Evolutionary conservation across 768 basidiomycete species (phyloP).

Genomic region (Russula virescens): DNA sequence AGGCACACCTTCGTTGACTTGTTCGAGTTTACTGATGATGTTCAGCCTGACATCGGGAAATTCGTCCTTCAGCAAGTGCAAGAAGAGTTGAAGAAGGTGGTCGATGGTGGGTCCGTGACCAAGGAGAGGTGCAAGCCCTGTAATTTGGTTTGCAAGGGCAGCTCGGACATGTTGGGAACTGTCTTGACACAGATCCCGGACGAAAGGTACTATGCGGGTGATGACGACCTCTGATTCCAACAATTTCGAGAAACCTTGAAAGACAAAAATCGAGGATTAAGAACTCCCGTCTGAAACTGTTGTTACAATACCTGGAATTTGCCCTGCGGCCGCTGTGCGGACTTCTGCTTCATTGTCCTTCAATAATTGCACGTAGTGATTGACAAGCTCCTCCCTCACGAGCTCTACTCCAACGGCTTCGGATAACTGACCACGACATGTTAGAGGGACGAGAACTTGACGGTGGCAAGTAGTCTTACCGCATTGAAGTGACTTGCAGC

Average conservation of each 20-base stretch:
- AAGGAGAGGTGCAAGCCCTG: slow-evolving; percentile 89
- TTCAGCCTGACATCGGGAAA: slow-evolving; percentile 97
- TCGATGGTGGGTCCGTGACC: slow-evolving; percentile 93
- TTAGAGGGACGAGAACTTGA: slow-evolving; percentile 1
- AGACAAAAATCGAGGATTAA: slow-evolving; percentile 4
- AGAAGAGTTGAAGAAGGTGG: slow-evolving; percentile 92
- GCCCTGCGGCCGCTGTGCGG: slow-evolving; percentile 90
- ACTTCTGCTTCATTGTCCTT: slow-evolving; percentile 99
- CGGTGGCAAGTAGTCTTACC: slow-evolving; percentile 38
- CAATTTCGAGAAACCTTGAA: slow-evolving; percentile 84
- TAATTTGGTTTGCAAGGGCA: slow-evolving; percentile 92
- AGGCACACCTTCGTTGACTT: slow-evolving; percentile 75
- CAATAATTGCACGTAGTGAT: slow-evolving; percentile 86
- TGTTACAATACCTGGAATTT: slow-evolving; percentile 75
- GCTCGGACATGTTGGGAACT: slow-evolving; percentile 96
- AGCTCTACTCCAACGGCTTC: slow-evolving; percentile 86
- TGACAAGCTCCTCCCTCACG: slow-evolving; percentile 89
- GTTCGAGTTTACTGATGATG: slow-evolving; percentile 97
- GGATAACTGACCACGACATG: slow-evolving; percentile 55
- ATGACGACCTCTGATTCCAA: slow-evolving; percentile 93
- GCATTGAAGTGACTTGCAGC: slow-evolving; percentile 96
- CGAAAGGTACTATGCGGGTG: slow-evolving; percentile 88
- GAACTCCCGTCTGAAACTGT: slow-evolving; percentile 15
- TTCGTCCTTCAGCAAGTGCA: slow-evolving; percentile 95
- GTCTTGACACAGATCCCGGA: slow-evolving; percentile 90